Base-by-base conservation (phyloP, 805 yeast genomes). In the Ogataea sp. region DNA sequence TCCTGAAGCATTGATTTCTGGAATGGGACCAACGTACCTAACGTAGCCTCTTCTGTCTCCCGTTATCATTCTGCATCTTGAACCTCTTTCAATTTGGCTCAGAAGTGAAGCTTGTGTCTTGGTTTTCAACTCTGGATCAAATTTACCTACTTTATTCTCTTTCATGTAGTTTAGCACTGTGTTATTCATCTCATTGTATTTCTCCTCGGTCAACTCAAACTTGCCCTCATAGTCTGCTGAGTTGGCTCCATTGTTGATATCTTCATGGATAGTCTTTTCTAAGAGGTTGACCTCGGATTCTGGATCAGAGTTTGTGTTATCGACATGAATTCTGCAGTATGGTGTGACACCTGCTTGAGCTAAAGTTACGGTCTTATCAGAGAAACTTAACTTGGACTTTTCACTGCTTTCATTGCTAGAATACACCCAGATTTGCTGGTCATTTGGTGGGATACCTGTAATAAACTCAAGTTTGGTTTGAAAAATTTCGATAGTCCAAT, bases 101-200 rank as follows among this genome's bases (percentile, higher is more conserved):
- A 54, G 50, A 41, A 59, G 56, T 32, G 57, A 59, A 11, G 46
- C 39, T 14, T 57, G 55, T 34, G 55, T 71, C 4, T 61, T 53
- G 3, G 6, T 11, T 11, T 30, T 16, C 18, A 30, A 30, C 7
- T 30, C 21, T 0, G 87, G 83, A 45, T 82, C 76, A 49, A 79
- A 88, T 37, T 89, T 65, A 0, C 97, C 96, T 20, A 86, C 61
- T 41, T 74, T 60, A 45, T 83, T 71, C 24, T 69, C 64, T 41
- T 71, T 68, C 56, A 89, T 90, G 95, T 96, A 89, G 40, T 70
- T 71, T 40, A 80, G 67, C 2, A 85, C 94, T 0, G 90, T 70
- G 39, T 81, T 75, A 3, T 59, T 38, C 42, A 83, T 67, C 35
- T 64, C 64, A 24, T 70, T 78, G 56, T 89, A 86, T 34, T 75